phyloP scores from a whole-genome alignment of 192 early-diverging fungal species.

The Umbelopsis sp. region DNA sequence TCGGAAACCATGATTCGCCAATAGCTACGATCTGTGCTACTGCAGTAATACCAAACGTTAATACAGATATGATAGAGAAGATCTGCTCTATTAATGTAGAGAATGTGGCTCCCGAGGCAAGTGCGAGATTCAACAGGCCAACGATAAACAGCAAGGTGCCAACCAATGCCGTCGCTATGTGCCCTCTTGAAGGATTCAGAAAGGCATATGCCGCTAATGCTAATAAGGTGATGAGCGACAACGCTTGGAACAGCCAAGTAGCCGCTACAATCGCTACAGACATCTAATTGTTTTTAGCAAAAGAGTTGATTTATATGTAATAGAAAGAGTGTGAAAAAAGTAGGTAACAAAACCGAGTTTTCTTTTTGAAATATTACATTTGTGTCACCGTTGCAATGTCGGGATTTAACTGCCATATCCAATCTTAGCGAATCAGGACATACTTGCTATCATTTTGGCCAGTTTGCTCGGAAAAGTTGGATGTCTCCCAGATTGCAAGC shows the following conservation, averaged over 20 bases:
- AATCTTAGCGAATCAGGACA: too few relatives aligned
- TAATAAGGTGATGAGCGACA: background rate
- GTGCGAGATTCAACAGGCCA: background rate
- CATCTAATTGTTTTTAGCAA: background rate
- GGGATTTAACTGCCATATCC: background rate
- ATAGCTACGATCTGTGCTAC: background rate
- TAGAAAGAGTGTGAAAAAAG: background rate
- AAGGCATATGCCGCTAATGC: background rate
- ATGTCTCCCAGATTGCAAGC: too few relatives aligned
- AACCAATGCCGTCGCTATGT: background rate
- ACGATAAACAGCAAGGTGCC: background rate
- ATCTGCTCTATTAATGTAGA: background rate
- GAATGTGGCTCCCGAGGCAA: background rate
- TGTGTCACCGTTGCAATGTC: background rate
- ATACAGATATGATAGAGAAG: background rate
- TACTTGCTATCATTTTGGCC: too few relatives aligned
- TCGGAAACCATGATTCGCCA: background rate
- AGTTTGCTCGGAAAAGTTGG: too few relatives aligned
- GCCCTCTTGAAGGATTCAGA: background rate
- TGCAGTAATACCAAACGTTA: background rate
- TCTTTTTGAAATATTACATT: background rate
- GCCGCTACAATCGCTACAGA: conserved; percentile 1
- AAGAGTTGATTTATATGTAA: background rate
- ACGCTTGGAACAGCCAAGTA: conserved; percentile 8
- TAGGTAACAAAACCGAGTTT: background rate